phyloP scores from a whole-genome alignment of 805 yeast genomes.

The Cyberlindnera galapagoensis region DNA sequence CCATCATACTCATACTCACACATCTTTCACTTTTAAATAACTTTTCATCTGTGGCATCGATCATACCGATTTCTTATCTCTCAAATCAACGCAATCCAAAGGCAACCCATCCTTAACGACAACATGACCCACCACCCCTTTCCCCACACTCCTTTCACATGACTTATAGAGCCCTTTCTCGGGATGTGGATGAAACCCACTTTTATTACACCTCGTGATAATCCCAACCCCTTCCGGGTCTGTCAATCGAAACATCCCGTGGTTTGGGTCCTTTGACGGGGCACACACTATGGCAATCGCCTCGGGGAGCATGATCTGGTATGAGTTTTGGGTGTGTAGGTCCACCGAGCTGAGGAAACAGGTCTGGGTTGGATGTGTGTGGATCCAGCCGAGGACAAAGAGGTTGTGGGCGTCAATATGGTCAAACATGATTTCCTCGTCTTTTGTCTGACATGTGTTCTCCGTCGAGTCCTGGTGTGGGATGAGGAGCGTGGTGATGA shows the following conservation, averaged over 20 bases:
- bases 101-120: constrained; percentile 38
- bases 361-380: constrained; percentile 70
- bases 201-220: constrained; percentile 41
- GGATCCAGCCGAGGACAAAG: constrained; percentile 69
- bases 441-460: constrained; percentile 54
- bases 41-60: neutral
- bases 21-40: too few species aligned
- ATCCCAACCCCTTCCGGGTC: constrained; percentile 59
- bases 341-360: constrained; percentile 63
- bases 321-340: constrained; percentile 60
- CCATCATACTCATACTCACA: too few species aligned
- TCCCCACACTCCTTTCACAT: constrained; percentile 33
- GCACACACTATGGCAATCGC: constrained; percentile 65
- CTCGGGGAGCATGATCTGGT: constrained; percentile 65
- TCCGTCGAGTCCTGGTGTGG: constrained; percentile 60
- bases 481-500: constrained; percentile 52
- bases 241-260: constrained; percentile 52
- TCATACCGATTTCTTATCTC: constrained; percentile 20
- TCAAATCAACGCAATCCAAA: constrained; percentile 42
- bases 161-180: constrained; percentile 43
- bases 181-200: constrained; percentile 59
- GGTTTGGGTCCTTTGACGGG: constrained; percentile 38
- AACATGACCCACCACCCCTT: constrained; percentile 41
- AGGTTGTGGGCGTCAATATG: constrained; percentile 48
- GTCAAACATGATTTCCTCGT: constrained; percentile 53